phyloP scores from a whole-genome alignment of 805 yeast genomes.

The Phaffomyces thermotolerans region DNA sequence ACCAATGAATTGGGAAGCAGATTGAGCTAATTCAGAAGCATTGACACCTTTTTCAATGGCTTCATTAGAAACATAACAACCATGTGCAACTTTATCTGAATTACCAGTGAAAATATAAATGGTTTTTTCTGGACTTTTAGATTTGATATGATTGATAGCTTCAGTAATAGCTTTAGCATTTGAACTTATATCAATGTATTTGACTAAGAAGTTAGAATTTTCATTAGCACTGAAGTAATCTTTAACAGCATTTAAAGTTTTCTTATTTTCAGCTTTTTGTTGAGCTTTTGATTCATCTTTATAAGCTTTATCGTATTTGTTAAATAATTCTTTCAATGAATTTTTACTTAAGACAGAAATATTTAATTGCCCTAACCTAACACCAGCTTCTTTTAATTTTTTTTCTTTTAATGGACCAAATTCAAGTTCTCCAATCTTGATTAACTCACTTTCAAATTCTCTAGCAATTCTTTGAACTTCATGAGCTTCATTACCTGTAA shows the following conservation, averaged over 20 bases:
- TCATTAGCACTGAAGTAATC: constrained; percentile 52
- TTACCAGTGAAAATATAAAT: constrained; percentile 75
- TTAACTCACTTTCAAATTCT: constrained; percentile 59
- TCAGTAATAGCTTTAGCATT: constrained; percentile 94
- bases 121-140: constrained; percentile 65
- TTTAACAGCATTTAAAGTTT: constrained; percentile 70
- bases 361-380: constrained; percentile 70
- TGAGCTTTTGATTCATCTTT: constrained; percentile 82
- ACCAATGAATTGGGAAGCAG: constrained; percentile 71
- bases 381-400: constrained; percentile 76
- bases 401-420: constrained; percentile 77
- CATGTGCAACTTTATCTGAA: constrained; percentile 82
- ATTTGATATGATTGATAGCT: constrained; percentile 77
- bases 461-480: constrained; percentile 81
- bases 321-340: constrained; percentile 64
- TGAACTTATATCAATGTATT: constrained; percentile 61
- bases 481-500: constrained; percentile 85
- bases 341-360: constrained; percentile 80
- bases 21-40: constrained; percentile 66
- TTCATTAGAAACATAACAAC: constrained; percentile 75
- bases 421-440: constrained; percentile 51
- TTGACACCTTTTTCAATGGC: constrained; percentile 64
- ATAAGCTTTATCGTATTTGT: constrained; percentile 73
- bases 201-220: constrained; percentile 53
- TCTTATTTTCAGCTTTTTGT: constrained; percentile 83